These are phyloP conservation scores for Penicillium subrubescens DNA, from an alignment of 495 filamentous ascomycete genomes.

Conservation along the genomic window DNA sequence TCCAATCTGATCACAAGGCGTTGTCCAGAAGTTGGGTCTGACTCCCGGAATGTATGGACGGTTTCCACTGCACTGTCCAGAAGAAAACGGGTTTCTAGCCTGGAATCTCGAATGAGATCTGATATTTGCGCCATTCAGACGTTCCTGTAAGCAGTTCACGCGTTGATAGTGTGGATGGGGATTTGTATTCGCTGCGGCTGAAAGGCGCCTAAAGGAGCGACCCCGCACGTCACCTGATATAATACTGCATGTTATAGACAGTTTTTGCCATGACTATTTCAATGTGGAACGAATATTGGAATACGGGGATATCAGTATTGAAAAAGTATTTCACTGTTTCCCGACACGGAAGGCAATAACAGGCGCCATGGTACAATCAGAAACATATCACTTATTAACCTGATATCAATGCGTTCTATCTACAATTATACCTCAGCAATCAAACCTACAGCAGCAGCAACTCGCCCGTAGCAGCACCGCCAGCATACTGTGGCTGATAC, in stretches of 20 bases:
- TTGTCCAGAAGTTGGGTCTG: slow-evolving; percentile 6
- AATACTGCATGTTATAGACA: background rate
- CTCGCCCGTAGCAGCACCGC: slow-evolving; percentile 52
- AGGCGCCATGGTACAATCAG: background rate
- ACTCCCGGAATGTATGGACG: slow-evolving; percentile 20
- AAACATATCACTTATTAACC: background rate
- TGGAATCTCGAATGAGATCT: slow-evolving; percentile 32
- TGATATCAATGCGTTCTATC: slow-evolving; percentile 3
- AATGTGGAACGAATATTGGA: too few species aligned
- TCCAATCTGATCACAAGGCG: slow-evolving; percentile 22
- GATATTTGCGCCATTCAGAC: slow-evolving; percentile 11
- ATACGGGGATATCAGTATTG: too few species aligned
- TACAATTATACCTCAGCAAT: slow-evolving; percentile 29
- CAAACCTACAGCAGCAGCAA: slow-evolving; percentile 45
- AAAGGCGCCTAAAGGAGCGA: background rate
- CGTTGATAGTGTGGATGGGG: background rate
- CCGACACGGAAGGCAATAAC: too few species aligned
- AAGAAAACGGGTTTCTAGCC: slow-evolving; percentile 29
- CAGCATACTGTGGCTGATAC: slow-evolving; percentile 53
- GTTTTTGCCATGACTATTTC: too few species aligned
- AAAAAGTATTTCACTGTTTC: too few species aligned
- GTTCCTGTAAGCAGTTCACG: background rate
- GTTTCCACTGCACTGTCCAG: slow-evolving; percentile 11
- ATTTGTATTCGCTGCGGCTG: background rate
- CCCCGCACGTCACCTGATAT: background rate